Conservation (phyloP, 257 asterid species). For the Paraleonurus japonicus region DNA sequence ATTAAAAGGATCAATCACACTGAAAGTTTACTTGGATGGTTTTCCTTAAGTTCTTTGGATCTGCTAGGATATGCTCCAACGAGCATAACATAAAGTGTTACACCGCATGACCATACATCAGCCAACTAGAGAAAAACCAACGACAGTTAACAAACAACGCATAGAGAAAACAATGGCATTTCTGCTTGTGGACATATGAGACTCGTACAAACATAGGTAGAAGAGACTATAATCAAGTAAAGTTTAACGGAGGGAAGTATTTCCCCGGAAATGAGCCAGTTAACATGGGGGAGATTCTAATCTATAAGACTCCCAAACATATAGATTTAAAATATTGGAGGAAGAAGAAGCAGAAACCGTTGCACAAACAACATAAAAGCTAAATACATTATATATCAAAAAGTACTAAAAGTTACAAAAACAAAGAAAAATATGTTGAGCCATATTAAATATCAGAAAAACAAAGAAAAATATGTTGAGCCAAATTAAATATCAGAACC, state of each 20-base stretch:
- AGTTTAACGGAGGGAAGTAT: too few relatives aligned
- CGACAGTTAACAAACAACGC: neutral
- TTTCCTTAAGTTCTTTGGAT: conserved; percentile 75
- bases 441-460: too few relatives aligned
- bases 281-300: too few relatives aligned
- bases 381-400: neutral
- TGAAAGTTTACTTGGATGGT: conserved; percentile 46
- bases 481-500: too few relatives aligned
- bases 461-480: too few relatives aligned
- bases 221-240: too few relatives aligned
- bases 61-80: conserved; percentile 78
- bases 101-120: conserved; percentile 97
- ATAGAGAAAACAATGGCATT: too few relatives aligned
- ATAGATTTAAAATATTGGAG: neutral
- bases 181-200: too few relatives aligned
- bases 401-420: too few relatives aligned
- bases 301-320: neutral
- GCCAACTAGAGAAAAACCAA: conserved; percentile 55
- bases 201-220: too few relatives aligned
- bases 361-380: neutral
- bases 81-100: conserved; percentile 83
- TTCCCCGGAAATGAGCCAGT: too few relatives aligned
- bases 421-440: neutral
- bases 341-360: neutral
- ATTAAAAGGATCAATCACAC: neutral